phyloP scores from a whole-genome alignment of 768 basidiomycete genomes.

The Boletellus ananiceps region DNA sequence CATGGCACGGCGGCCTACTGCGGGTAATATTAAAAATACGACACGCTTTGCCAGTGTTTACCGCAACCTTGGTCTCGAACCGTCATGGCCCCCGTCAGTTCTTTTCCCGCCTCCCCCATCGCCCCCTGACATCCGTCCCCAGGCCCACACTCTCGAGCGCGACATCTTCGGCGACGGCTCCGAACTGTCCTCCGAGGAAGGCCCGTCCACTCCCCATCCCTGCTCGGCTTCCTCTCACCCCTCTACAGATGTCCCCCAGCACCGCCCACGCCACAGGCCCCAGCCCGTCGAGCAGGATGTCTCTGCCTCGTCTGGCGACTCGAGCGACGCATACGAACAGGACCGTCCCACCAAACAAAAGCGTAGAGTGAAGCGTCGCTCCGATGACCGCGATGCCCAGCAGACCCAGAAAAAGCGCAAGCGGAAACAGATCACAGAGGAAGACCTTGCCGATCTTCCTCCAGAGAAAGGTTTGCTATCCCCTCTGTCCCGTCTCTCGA shows the following conservation, averaged over 20 bases:
- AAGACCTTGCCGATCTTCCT: constrained; percentile 63
- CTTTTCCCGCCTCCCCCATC: not conserved
- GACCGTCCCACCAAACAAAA: constrained; percentile 27
- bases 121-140: not conserved
- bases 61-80: not conserved
- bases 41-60: constrained; percentile 13
- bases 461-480: constrained; percentile 66
- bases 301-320: constrained; percentile 37
- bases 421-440: constrained; percentile 54
- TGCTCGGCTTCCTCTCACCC: not conserved
- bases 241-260: constrained; percentile 39
- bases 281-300: constrained; percentile 32
- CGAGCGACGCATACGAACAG: constrained; percentile 52
- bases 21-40: not conserved
- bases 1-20: not conserved
- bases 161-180: constrained; percentile 84
- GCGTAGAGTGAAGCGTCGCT: constrained; percentile 33
- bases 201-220: constrained; percentile 6
- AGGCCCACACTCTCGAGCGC: constrained; percentile 45
- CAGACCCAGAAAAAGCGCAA: constrained; percentile 51
- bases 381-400: constrained; percentile 39
- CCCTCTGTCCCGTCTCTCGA: not conserved
- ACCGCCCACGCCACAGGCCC: constrained; percentile 34
- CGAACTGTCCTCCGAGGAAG: constrained; percentile 75
- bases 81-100: constrained; percentile 15